phyloP scores from a whole-genome alignment of 1,284 basidiomycete species.

The Mixia osmundae region DNA sequence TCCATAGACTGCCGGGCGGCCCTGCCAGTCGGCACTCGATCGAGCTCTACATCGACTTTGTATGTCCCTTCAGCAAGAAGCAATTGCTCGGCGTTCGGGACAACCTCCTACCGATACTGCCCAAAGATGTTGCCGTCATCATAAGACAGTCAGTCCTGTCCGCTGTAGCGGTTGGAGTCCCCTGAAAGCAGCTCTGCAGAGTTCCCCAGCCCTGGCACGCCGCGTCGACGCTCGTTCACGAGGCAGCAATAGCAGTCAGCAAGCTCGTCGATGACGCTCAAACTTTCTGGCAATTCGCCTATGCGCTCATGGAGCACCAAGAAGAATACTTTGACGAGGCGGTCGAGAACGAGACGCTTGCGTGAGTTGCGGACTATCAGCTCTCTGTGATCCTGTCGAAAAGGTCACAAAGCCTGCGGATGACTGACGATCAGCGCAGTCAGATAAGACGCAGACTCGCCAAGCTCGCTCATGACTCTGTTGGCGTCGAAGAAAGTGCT shows the following conservation, averaged over 20 bases:
- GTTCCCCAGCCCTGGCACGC: slow-evolving; percentile 15
- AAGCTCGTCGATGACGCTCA: slow-evolving; percentile 15
- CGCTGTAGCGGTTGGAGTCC: neutral
- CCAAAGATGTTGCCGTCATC: slow-evolving; percentile 10
- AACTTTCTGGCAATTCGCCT: slow-evolving; percentile 20
- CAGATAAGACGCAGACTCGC: slow-evolving; percentile 21
- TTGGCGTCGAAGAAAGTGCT: slow-evolving; percentile 17
- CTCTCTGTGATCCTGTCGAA: no score
- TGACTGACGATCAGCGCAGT: no score
- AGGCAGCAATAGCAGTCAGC: slow-evolving; percentile 21
- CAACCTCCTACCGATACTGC: slow-evolving; percentile 20
- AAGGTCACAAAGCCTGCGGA: no score
- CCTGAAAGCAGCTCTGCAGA: neutral
- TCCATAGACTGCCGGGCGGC: no score
- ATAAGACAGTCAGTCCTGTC: no score
- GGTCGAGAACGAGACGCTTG: slow-evolving; percentile 18
- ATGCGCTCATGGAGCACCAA: slow-evolving; percentile 20
- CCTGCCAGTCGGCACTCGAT: no score
- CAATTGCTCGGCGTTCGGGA: slow-evolving; percentile 21
- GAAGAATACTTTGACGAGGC: slow-evolving; percentile 22
- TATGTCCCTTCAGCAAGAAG: slow-evolving; percentile 22
- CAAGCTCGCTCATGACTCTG: slow-evolving; percentile 17
- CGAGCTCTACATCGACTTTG: slow-evolving; percentile 10
- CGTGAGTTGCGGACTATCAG: no score
- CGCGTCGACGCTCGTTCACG: slow-evolving; percentile 20